phyloP scores from a whole-genome alignment of 83 land plant genomes.

The Diphasiastrum complanatum region DNA sequence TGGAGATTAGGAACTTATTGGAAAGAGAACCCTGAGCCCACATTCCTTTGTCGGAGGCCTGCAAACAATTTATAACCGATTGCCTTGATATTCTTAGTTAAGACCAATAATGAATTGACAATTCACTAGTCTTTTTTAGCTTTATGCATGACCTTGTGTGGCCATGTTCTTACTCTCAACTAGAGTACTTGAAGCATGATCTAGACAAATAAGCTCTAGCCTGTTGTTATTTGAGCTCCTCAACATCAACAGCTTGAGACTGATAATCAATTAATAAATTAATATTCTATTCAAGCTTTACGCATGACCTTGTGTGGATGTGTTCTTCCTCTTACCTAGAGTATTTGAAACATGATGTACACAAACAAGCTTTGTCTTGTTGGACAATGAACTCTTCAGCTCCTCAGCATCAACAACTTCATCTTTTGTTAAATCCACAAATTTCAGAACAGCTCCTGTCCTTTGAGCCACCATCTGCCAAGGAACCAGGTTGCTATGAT shows the following conservation, averaged over 20 bases:
- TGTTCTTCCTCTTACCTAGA: constrained; percentile 74
- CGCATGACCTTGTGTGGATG: too few species aligned
- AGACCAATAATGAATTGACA: too few species aligned
- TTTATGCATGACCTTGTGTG: too few species aligned
- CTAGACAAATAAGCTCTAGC: constrained; percentile 67
- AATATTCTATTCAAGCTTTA: too few species aligned
- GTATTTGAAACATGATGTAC: constrained; percentile 78
- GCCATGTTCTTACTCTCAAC: too few species aligned
- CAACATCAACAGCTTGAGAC: constrained; percentile 52
- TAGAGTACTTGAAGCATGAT: constrained; percentile 78
- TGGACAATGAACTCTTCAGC: constrained; percentile 43
- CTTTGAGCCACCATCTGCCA: constrained; percentile 84
- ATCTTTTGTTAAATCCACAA: constrained; percentile 48
- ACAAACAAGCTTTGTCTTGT: constrained; percentile 70
- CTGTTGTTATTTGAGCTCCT: constrained; percentile 46
- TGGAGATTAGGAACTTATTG: too few species aligned
- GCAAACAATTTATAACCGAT: too few species aligned
- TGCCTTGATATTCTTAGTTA: too few species aligned
- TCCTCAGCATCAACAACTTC: constrained; percentile 58
- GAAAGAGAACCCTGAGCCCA: too few species aligned
- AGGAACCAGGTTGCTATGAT: constrained; percentile 92
- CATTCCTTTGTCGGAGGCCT: too few species aligned
- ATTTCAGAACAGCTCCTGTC: constrained; percentile 70
- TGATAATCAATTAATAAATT: too few species aligned
- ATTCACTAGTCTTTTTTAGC: too few species aligned